Percentiles rank a stretch among this genome's conserved stretches.
Evolutionary conservation across 2,329 filamentous ascomycete species (phyloP).

Genomic region (Sclerotinia subarctica): DNA sequence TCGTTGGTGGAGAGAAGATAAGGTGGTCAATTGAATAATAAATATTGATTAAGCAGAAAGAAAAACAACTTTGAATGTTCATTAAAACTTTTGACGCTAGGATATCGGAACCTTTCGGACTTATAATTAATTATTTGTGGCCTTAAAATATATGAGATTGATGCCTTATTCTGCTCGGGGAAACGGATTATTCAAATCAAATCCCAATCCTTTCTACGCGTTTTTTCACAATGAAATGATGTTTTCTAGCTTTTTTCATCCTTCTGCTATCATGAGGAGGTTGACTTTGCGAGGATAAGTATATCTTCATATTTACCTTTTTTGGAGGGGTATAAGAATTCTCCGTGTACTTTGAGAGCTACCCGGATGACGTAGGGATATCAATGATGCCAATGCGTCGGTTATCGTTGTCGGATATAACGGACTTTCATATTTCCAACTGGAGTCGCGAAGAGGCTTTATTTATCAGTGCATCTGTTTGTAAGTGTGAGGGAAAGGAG

Average conservation of each 20-base stretch:
- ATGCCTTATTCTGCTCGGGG: neutral
- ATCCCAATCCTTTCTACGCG: slow-evolving; percentile 1
- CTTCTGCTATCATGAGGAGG: neutral
- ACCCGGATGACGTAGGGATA: neutral
- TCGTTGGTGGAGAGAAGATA: slow-evolving; percentile 17
- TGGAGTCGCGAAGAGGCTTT: neutral
- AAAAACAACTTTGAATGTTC: slow-evolving; percentile 6
- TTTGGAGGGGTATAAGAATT: neutral
- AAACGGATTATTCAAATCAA: neutral
- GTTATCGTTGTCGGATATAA: slow-evolving; percentile 2
- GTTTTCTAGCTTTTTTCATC: neutral
- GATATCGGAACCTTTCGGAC: slow-evolving; percentile 16
- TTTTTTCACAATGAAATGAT: neutral
- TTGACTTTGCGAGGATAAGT: neutral
- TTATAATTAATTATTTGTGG: neutral
- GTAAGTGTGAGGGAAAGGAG: no score
- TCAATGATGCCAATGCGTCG: neutral
- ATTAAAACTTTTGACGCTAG: slow-evolving; percentile 18
- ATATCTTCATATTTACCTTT: neutral
- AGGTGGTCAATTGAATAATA: neutral
- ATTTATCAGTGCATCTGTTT: no score
- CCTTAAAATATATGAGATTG: neutral
- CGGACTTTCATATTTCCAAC: neutral
- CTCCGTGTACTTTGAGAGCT: neutral
- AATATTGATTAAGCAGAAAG: slow-evolving; percentile 15